Conservation (phyloP, 1,284 basidiomycete genomes). For the Irpex sp. region DNA sequence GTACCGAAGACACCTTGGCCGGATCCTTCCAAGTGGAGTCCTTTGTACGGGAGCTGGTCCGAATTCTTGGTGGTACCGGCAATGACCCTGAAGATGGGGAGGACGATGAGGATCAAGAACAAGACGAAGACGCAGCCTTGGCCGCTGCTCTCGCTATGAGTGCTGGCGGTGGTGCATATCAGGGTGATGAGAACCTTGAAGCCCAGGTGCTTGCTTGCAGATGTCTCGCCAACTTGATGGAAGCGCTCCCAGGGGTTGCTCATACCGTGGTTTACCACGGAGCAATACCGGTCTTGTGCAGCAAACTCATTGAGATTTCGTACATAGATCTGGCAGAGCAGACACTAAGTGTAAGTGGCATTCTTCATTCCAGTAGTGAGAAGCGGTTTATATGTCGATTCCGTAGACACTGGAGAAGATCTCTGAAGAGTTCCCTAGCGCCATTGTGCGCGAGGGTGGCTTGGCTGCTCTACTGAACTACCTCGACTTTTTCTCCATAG, state of each 20-base stretch:
- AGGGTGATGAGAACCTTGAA: constrained; percentile 85
- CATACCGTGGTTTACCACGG: constrained; percentile 95
- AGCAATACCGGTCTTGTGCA: constrained; percentile 91
- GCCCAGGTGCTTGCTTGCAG: constrained; percentile 91
- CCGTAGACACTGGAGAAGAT: constrained; percentile 93
- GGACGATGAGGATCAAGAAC: constrained; percentile 54
- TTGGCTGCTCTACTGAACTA: constrained; percentile 88
- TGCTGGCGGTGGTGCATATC: constrained; percentile 47
- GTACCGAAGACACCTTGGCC: constrained; percentile 94
- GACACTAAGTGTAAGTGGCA: constrained; percentile 81
- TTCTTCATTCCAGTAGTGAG: constrained; percentile 9
- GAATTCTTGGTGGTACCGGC: constrained; percentile 85
- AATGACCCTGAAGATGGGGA: constrained; percentile 69
- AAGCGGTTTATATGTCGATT: constrained; percentile 22
- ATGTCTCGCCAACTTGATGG: constrained; percentile 95
- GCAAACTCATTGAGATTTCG: constrained; percentile 92
- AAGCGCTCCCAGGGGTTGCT: constrained; percentile 90
- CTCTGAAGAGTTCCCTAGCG: constrained; percentile 90
- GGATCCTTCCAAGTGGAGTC: constrained; percentile 93
- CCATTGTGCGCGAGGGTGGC: constrained; percentile 92
- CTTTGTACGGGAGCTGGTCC: constrained; percentile 91
- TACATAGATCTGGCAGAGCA: constrained; percentile 97
- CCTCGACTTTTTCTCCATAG: constrained; percentile 95
- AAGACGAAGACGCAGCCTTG: constrained; percentile 81
- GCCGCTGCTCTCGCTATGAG: constrained; percentile 82